A percentile compares a stretch with the other conserved stretches of the same genome.
These are phyloP conservation scores for Pascua guehoae DNA, from an alignment of 1,284 basidiomycete species.

Conservation along the genomic window DNA sequence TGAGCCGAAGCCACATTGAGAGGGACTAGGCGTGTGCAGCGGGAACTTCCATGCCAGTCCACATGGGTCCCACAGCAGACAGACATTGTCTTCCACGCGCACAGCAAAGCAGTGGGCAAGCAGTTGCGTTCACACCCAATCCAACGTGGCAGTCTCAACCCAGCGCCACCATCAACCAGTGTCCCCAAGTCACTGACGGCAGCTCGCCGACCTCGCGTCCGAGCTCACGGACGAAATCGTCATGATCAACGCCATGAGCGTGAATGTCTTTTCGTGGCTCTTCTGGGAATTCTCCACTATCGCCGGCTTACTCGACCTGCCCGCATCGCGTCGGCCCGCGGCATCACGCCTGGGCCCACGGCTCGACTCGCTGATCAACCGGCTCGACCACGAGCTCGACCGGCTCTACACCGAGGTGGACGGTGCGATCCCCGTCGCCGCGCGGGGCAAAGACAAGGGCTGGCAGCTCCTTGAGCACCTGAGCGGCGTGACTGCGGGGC, in stretches of 20 bases:
- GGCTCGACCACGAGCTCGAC: conserved; percentile 30
- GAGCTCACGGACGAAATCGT: conserved; percentile 40
- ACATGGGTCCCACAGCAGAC: too few relatives aligned
- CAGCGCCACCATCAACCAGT: too few relatives aligned
- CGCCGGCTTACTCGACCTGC: conserved; percentile 27
- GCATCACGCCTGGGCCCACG: conserved; percentile 16
- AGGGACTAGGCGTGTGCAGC: too few relatives aligned
- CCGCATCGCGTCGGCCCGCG: conserved; percentile 5
- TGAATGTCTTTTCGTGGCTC: conserved; percentile 42
- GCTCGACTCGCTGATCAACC: conserved; percentile 34
- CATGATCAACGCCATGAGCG: conserved; percentile 38
- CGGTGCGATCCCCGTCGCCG: conserved; percentile 1
- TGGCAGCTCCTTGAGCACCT: conserved; percentile 9
- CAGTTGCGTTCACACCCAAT: too few relatives aligned
- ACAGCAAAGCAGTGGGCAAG: too few relatives aligned
- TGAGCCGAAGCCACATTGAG: too few relatives aligned
- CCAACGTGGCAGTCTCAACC: too few relatives aligned
- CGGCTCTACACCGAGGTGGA: conserved; percentile 19
- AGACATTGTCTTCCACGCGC: too few relatives aligned
- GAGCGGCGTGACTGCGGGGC: conserved; percentile 7
- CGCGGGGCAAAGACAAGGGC: conserved; percentile 2
- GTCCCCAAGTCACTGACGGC: too few relatives aligned
- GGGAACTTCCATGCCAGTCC: too few relatives aligned
- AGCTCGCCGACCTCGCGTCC: conserved; percentile 41
- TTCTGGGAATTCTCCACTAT: conserved; percentile 43